Percentiles rank a stretch among this genome's conserved stretches.
phyloP scores from a whole-genome alignment of 768 basidiomycete genomes.

The Suillus spraguei region DNA sequence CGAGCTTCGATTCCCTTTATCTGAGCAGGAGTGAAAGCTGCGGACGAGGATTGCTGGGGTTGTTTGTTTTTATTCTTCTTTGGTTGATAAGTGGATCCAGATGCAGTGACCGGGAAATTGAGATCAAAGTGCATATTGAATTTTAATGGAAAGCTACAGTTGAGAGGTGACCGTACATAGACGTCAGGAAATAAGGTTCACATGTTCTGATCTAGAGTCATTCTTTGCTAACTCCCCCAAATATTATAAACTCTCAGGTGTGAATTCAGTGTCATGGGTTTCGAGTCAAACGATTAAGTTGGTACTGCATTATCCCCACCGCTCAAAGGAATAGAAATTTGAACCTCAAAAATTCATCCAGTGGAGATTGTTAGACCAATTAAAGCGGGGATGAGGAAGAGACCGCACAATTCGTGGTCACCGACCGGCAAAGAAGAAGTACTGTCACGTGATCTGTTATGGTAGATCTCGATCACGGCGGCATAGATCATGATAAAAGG shows the following conservation, averaged over 20 bases:
- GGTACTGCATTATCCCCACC: too few relatives aligned
- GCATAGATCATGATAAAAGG: constrained; percentile 4
- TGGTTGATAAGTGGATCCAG: constrained; percentile 18
- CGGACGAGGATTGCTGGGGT: constrained; percentile 36
- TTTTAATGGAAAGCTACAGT: not conserved
- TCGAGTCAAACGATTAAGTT: too few relatives aligned
- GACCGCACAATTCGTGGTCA: too few relatives aligned
- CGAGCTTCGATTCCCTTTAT: constrained; percentile 59
- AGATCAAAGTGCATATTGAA: constrained; percentile 65
- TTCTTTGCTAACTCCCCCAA: too few relatives aligned
- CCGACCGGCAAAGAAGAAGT: too few relatives aligned
- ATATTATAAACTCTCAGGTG: too few relatives aligned
- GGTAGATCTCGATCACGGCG: not conserved
- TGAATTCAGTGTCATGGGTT: too few relatives aligned
- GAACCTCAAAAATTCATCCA: too few relatives aligned
- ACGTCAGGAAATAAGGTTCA: not conserved
- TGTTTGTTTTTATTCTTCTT: constrained; percentile 34
- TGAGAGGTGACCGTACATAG: not conserved
- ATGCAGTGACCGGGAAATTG: constrained; percentile 53
- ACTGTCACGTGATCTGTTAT: not conserved
- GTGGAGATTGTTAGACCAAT: too few relatives aligned
- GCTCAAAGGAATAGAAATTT: too few relatives aligned
- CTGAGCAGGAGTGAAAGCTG: constrained; percentile 56
- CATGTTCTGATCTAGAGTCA: not conserved
- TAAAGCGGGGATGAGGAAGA: too few relatives aligned